Conservation (phyloP, 169 alveolate genomes). For the Plasmodium gaboni region DNA sequence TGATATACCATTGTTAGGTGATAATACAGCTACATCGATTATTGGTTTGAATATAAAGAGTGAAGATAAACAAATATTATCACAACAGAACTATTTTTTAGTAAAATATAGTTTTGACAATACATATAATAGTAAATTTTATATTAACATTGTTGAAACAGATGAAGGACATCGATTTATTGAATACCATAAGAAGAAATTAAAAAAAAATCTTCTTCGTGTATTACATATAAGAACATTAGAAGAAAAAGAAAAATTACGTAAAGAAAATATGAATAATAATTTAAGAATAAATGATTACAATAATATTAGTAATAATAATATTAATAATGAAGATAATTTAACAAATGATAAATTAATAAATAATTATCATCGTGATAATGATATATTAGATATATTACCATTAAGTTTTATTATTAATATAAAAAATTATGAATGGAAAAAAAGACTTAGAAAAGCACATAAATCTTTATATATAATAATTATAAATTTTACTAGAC, state of each 20-base stretch:
- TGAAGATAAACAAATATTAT: conserved; percentile 48
- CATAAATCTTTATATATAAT: conserved; percentile 87
- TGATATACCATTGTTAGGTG: conserved; percentile 76
- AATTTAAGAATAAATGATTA: conserved; percentile 11
- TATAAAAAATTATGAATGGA: conserved; percentile 83
- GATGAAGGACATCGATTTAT: conserved; percentile 71
- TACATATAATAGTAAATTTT: conserved; percentile 72
- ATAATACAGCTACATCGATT: conserved; percentile 68
- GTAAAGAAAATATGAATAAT: conserved; percentile 30
- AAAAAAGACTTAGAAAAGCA: conserved; percentile 83
- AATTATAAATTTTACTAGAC: conserved; percentile 87
- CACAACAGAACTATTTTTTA: conserved; percentile 65
- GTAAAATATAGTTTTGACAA: conserved; percentile 73
- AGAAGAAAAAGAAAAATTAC: conserved; percentile 72
- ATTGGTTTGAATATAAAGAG: conserved; percentile 73
- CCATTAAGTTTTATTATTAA: conserved; percentile 80
- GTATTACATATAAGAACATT: conserved; percentile 45
- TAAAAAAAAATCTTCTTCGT: conserved; percentile 59
- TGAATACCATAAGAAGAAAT: conserved; percentile 69
- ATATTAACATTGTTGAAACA: conserved; percentile 72
- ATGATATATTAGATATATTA: conserved; percentile 56
- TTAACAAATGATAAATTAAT: conserved; percentile 8
- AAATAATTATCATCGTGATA: conserved; percentile 32
- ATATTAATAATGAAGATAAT: conserved; percentile 4
- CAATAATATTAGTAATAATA: background rate